Conservation (phyloP, 768 basidiomycete species). For the Tricholoma saponaceum region DNA sequence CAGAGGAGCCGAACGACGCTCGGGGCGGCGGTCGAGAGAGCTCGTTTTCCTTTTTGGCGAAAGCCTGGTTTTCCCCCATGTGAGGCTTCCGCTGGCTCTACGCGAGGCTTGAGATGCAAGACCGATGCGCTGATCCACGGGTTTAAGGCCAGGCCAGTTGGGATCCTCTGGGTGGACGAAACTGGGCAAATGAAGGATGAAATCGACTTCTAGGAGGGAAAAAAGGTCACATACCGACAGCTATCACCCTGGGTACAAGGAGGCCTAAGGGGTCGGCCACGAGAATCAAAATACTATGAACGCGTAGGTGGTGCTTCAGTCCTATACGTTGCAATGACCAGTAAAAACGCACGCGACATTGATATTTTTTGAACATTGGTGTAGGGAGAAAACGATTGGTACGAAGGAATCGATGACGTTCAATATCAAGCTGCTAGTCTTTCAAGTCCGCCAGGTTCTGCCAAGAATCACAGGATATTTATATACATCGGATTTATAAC, state of each 20-base stretch:
- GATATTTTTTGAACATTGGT: slow-evolving; percentile 36
- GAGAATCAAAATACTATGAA: slow-evolving; percentile 43
- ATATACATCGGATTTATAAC: not conserved
- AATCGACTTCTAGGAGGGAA: not conserved
- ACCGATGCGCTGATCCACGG: slow-evolving; percentile 11
- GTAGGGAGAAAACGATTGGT: not conserved
- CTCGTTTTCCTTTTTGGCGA: not conserved
- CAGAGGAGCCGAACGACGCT: slow-evolving; percentile 31
- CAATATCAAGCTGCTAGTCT: not conserved
- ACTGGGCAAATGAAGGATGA: slow-evolving; percentile 15
- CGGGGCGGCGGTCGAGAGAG: slow-evolving; percentile 9
- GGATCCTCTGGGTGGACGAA: slow-evolving; percentile 50
- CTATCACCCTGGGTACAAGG: slow-evolving; percentile 42
- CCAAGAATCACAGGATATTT: not conserved
- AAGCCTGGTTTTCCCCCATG: slow-evolving; percentile 2
- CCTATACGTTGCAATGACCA: not conserved
- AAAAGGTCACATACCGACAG: slow-evolving; percentile 39
- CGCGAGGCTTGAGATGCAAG: not conserved
- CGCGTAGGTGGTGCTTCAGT: not conserved
- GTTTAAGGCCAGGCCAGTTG: slow-evolving; percentile 31
- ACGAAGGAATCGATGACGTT: not conserved
- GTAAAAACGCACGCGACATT: slow-evolving; percentile 39
- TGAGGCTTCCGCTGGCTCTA: slow-evolving; percentile 1
- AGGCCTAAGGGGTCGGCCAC: slow-evolving; percentile 37
- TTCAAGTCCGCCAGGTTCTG: not conserved